Evolutionary conservation across 1,284 basidiomycete genomes (phyloP).

Genomic region (Apiotrichum gamsii): DNA sequence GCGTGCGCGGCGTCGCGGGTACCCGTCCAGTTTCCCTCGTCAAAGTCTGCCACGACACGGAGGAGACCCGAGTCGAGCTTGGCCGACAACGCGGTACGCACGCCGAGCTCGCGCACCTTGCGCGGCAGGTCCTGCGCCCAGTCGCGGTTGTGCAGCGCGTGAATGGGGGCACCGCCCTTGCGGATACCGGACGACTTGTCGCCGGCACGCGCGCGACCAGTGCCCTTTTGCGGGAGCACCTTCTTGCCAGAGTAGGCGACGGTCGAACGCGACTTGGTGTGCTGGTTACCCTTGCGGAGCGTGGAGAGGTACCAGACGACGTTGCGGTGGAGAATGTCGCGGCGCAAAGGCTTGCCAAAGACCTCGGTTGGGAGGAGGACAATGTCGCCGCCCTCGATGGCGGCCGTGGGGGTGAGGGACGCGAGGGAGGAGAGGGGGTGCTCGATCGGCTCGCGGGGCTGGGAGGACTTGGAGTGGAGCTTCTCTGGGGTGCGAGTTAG

Average conservation of each 20-base stretch:
- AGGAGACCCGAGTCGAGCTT: slow-evolving; percentile 69
- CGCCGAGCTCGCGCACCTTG: slow-evolving; percentile 87
- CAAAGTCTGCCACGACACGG: slow-evolving; percentile 68
- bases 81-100: slow-evolving; percentile 77
- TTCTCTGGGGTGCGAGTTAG: slow-evolving; percentile 8
- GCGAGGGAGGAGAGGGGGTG: slow-evolving; percentile 42
- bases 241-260: slow-evolving; percentile 83
- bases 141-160: slow-evolving; percentile 83
- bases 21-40: slow-evolving; percentile 49
- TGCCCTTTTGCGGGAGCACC: slow-evolving; percentile 86
- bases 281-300: slow-evolving; percentile 58
- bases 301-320: slow-evolving; percentile 83
- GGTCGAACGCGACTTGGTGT: slow-evolving; percentile 82
- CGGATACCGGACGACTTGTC: slow-evolving; percentile 83
- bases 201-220: slow-evolving; percentile 81
- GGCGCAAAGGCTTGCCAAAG: slow-evolving; percentile 78
- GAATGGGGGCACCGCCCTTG: slow-evolving; percentile 84
- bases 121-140: slow-evolving; percentile 83
- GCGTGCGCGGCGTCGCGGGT: slow-evolving; percentile 34
- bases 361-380: slow-evolving; percentile 49
- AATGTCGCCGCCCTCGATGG: slow-evolving; percentile 13
- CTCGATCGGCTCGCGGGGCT: slow-evolving; percentile 24
- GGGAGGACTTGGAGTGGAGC: slow-evolving; percentile 8
- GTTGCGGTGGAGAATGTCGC: slow-evolving; percentile 89
- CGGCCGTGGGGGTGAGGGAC: slow-evolving; percentile 30